phyloP scores from a whole-genome alignment of 306 rosid genomes.

The Echinosophora koreensis region DNA sequence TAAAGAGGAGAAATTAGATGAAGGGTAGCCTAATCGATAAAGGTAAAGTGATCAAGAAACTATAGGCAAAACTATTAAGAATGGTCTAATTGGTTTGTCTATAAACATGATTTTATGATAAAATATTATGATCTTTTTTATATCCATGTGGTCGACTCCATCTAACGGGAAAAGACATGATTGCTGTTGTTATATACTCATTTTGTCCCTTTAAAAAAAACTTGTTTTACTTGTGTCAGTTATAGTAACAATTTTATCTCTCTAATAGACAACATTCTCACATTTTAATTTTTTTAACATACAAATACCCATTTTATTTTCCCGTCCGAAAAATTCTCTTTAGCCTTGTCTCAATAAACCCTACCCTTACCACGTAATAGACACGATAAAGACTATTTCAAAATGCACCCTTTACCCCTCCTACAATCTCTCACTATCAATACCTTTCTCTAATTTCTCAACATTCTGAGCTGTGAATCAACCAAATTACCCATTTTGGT shows the following conservation, averaged over 20 bases:
- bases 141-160: no score
- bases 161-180: no score
- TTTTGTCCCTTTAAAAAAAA: neutral
- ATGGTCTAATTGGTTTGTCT: no score
- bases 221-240: neutral
- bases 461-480: conserved; percentile 60
- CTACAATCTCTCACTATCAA: conserved; percentile 81
- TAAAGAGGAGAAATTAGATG: no score
- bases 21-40: no score
- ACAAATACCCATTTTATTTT: neutral
- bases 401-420: conserved; percentile 46
- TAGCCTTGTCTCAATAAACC: conserved; percentile 47
- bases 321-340: conserved; percentile 54
- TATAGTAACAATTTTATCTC: neutral
- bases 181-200: no score
- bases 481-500: conserved; percentile 39
- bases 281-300: neutral
- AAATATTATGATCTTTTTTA: no score
- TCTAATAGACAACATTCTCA: neutral
- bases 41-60: no score
- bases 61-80: no score
- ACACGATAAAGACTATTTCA: conserved; percentile 56
- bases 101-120: no score
- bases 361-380: conserved; percentile 36
- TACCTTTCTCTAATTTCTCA: conserved; percentile 50